Evolutionary conservation across 306 rosid genomes (phyloP).

Genomic region (Cucurbita maxima): DNA sequence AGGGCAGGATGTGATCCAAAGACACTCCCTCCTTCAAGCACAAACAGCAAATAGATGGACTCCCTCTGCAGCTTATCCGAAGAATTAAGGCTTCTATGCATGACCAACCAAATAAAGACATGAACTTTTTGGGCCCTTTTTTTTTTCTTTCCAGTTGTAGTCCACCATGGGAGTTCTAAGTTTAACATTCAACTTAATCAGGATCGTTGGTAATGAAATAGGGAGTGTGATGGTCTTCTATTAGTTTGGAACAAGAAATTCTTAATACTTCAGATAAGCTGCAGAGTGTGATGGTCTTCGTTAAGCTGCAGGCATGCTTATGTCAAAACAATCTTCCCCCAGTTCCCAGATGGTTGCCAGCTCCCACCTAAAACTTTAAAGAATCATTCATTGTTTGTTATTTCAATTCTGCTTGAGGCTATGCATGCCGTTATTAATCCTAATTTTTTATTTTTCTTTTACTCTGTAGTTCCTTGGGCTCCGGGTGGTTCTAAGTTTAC

Average conservation of each 20-base stretch:
- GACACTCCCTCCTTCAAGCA: neutral
- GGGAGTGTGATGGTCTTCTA: neutral
- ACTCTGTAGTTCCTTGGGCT: constrained; percentile 78
- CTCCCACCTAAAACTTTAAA: neutral
- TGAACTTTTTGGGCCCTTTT: neutral
- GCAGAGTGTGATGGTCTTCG: neutral
- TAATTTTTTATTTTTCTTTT: constrained; percentile 1
- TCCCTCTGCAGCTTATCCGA: neutral
- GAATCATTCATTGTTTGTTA: neutral
- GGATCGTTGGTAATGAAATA: no score
- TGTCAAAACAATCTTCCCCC: neutral
- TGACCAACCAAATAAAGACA: neutral
- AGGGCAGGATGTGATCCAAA: neutral
- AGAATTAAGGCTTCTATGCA: neutral
- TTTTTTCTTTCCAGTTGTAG: neutral
- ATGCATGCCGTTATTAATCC: neutral
- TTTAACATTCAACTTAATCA: neutral
- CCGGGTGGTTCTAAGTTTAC: constrained; percentile 95
- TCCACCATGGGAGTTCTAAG: neutral
- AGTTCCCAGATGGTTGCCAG: neutral
- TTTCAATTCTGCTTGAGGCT: neutral
- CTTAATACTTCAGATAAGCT: neutral
- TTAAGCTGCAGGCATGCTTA: neutral
- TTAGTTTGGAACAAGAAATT: neutral
- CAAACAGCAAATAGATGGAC: neutral